Evolutionary conservation across 306 rosid species (phyloP), one percentile per base, ranked within the genome.

Genomic region (Styphnolobium japonicum): DNA sequence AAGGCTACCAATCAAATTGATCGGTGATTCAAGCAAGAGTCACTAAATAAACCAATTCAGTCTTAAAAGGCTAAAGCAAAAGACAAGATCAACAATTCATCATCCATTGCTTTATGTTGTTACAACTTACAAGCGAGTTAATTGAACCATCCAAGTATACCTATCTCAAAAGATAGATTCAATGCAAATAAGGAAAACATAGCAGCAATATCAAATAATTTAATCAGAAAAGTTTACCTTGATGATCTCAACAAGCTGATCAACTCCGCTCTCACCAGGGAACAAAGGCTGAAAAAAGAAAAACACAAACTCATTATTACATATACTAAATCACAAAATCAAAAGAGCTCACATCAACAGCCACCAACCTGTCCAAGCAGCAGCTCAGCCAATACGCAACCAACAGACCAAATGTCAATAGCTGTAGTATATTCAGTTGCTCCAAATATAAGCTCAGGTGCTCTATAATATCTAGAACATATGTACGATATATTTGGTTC

Each of bases 391-490:
- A 93, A 91, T 65, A 93, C 98, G 37, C 98, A 93, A 22, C 98
- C 98, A 72, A 86, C 94, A 53, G 98, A 93, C 98, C 98, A 93
- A 39, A 89, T 60, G 40, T 93, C 98, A 86, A 93, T 93, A 29
- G 98, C 98, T 0, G 92, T 57, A 27, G 94, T 88, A 80, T 93
- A 93, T 81, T 93, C 98, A 19, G 97, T 93, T 58, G 98, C 97
- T 79, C 98, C 98, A 91, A 93, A 93, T 82, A 93, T 93, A 65
- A 93, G 96, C 85, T 93, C 98, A 2, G 98, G 98, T 69, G 98
- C 98, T 84, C 98, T 87, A 40, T 93, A 93, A 63, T 91, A 91
- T 82, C 98, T 89, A 53, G 98, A 93, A 78, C 98, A 93, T 69
- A 93, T 93, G 80, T 93, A 93, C 0, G 98, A 93, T 79, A 93